Evolutionary conservation across 2,329 filamentous ascomycete genomes (phyloP), one percentile per base, ranked within the genome.

Genomic region (Sporothrix brasiliensis): DNA sequence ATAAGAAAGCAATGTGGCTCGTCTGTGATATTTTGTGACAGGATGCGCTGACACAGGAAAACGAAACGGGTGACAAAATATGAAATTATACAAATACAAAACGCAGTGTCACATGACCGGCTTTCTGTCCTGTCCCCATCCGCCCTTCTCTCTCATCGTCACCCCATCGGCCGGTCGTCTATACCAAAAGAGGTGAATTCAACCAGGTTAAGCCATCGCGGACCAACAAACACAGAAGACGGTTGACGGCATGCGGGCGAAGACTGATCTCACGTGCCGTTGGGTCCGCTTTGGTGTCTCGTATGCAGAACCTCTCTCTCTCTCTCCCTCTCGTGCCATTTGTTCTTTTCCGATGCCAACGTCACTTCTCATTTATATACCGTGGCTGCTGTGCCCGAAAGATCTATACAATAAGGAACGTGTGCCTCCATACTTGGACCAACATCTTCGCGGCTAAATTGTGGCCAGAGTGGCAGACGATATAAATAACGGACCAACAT

Each of bases 21-120:
- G 34, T 24, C 56, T 39, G 56, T 61, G 53, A 19, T 16, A 60
- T 44, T 44, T 24, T 24, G 56, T 61, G 56, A 61, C 56, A 39
- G 14, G n/a, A 44, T 21, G 11, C 10, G 14, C 11, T 44, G 56
- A 61, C 56, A 61, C 2, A 39, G 24, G 56, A 39, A 61, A 61
- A 34, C 1, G 24, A 19, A 19, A 34, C 7, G 27, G 13, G 14
- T 54, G 52, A 30, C 52, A 54, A 5, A 54, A 54, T 34, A 34
- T 34, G 50, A 4, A 27, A 53, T 13, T 53, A 21, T 53, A 21
- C 24, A 24, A 19, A 24, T 52, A 52, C 50, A 11, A 53, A 53
- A 24, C 13, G 5, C 21, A 53, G 24, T 24, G 13, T 24, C 11
- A 10, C 3, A 53, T 24, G 50, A 53, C 50, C 10, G 21, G n/a